These are phyloP conservation scores for Echeveria elegans DNA, from an alignment of 164 flowering plant genomes.

Conservation along the genomic window DNA sequence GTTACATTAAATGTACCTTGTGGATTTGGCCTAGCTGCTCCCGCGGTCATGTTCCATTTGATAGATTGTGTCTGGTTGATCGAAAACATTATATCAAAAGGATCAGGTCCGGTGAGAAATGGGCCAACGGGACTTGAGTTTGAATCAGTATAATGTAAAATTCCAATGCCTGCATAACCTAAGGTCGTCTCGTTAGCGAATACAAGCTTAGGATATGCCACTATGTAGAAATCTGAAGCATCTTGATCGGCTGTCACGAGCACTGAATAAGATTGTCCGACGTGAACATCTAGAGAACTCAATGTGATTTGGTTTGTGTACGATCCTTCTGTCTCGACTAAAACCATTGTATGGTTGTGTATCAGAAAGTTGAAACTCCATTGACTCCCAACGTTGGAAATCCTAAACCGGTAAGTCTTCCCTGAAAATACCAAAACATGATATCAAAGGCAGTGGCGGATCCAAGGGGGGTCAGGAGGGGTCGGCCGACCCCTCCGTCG, in stretches of 20 bases:
- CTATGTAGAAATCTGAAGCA: slow-evolving; percentile 42
- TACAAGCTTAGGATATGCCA: slow-evolving; percentile 39
- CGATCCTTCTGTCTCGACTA: slow-evolving; percentile 76
- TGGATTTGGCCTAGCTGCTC: slow-evolving; percentile 80
- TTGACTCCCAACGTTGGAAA: slow-evolving; percentile 48
- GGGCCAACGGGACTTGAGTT: slow-evolving; percentile 18
- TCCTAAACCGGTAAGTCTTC: slow-evolving; percentile 50
- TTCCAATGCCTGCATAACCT: slow-evolving; percentile 21
- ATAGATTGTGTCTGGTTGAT: background rate
- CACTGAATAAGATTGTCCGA: slow-evolving; percentile 67
- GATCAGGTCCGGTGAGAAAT: slow-evolving; percentile 37
- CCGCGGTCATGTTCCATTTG: slow-evolving; percentile 48
- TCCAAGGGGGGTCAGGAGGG: too few species aligned
- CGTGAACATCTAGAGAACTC: slow-evolving; percentile 53
- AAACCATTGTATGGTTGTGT: slow-evolving; percentile 46
- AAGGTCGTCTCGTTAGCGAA: background rate
- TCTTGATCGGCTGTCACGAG: slow-evolving; percentile 46
- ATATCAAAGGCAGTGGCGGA: background rate
- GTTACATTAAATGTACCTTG: slow-evolving; percentile 60
- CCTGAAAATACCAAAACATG: slow-evolving; percentile 20
- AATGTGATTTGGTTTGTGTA: slow-evolving; percentile 43
- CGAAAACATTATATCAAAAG: background rate
- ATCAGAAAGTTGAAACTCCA: slow-evolving; percentile 57
- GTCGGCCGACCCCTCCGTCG: too few species aligned
- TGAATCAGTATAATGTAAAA: slow-evolving; percentile 41